Evolutionary conservation across 1,284 basidiomycete genomes (phyloP).

Genomic region (Lentinula novae-zelandiae): DNA sequence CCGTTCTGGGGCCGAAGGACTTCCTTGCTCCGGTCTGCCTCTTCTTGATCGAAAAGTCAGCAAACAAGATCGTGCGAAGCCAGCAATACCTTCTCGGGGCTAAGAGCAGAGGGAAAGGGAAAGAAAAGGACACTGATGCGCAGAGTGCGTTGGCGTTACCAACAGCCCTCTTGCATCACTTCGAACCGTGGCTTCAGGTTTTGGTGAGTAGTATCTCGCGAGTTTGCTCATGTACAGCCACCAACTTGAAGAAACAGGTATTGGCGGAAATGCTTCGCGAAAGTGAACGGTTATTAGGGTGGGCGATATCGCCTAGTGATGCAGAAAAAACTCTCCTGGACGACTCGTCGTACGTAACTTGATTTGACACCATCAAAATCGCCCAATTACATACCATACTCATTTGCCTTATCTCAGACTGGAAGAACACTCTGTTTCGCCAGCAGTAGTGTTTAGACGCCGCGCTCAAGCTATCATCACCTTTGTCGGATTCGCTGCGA

Average conservation of each 20-base stretch:
- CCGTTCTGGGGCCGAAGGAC: conserved; percentile 77
- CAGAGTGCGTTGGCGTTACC: conserved; percentile 63
- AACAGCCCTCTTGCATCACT: conserved; percentile 61
- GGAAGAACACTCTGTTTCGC: conserved; percentile 47
- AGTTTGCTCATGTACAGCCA: conserved; percentile 10
- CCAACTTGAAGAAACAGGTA: conserved; percentile 38
- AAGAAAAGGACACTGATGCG: conserved; percentile 54
- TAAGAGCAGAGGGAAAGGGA: conserved; percentile 1
- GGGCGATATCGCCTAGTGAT: conserved; percentile 37
- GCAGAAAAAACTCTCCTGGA: conserved; percentile 53
- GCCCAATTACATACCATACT: neutral
- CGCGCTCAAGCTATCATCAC: conserved; percentile 65
- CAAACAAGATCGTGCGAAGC: conserved; percentile 62
- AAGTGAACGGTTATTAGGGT: conserved; percentile 53
- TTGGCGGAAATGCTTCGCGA: conserved; percentile 69
- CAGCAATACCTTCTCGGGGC: conserved; percentile 1
- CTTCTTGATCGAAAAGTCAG: conserved; percentile 80
- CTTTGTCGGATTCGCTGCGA: conserved; percentile 51
- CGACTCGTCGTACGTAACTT: conserved; percentile 42
- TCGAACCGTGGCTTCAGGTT: conserved; percentile 48
- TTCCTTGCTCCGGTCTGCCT: conserved; percentile 86
- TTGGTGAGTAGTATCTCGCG: conserved; percentile 37
- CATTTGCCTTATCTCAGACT: conserved; percentile 34
- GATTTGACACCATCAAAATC: neutral
- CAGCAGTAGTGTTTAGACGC: conserved; percentile 42